phyloP scores from a whole-genome alignment of 2,329 filamentous ascomycete genomes.

The Stagonosporopsis vannaccii region DNA sequence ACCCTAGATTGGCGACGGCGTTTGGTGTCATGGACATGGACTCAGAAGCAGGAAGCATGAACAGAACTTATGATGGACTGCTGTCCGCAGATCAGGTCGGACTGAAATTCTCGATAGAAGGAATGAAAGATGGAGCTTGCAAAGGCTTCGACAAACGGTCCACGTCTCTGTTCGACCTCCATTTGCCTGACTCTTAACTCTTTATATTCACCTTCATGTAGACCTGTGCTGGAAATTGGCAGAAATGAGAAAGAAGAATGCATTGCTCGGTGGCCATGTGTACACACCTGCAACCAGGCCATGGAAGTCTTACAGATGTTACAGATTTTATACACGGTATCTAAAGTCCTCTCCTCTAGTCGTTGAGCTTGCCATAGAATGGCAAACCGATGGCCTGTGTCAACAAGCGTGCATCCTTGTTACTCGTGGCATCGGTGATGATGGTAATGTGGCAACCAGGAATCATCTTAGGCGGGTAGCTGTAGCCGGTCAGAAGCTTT shows the following conservation, averaged over 20 bases:
- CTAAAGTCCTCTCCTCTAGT: constrained; percentile 23
- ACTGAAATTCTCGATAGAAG: too few species aligned
- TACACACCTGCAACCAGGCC: not conserved
- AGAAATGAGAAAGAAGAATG: not conserved
- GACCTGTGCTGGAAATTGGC: not conserved
- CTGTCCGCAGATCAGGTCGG: too few species aligned
- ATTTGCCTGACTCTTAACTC: too few species aligned
- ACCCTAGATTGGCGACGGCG: not conserved
- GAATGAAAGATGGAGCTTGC: not conserved
- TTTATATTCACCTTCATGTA: too few species aligned
- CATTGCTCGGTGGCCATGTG: not conserved
- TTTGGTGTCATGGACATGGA: too few species aligned
- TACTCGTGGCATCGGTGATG: constrained; percentile 83
- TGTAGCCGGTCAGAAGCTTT: constrained; percentile 36
- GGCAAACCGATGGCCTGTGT: constrained; percentile 76
- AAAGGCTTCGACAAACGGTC: too few species aligned
- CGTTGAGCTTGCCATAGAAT: constrained; percentile 76
- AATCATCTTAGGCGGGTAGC: constrained; percentile 76
- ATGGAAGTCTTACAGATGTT: constrained; percentile 24
- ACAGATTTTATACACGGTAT: constrained; percentile 32
- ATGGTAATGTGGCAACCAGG: constrained; percentile 84
- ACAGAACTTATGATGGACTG: too few species aligned
- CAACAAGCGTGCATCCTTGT: constrained; percentile 82
- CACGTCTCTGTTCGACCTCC: too few species aligned
- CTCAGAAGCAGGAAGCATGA: too few species aligned